A percentile compares a stretch with the other conserved stretches of the same genome.
These are phyloP conservation scores for Vigna unguiculata DNA, from an alignment of 306 rosid genomes.

Conservation along the genomic window DNA sequence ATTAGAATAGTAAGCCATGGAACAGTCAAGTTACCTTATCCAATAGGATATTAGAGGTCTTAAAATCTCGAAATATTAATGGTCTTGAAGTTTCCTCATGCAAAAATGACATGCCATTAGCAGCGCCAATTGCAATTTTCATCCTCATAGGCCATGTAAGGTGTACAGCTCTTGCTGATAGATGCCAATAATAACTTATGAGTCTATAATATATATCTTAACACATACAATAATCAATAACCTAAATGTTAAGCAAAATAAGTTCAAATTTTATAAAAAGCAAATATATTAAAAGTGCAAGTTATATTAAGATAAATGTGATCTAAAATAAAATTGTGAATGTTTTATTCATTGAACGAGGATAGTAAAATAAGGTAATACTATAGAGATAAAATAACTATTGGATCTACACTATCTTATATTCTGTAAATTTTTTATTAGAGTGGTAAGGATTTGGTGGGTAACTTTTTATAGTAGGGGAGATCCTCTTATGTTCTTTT, in stretches of 20 bases:
- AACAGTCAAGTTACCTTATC: conserved; percentile 53
- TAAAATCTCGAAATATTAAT: conserved; percentile 70
- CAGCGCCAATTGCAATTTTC: conserved; percentile 68
- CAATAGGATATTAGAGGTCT: conserved; percentile 66
- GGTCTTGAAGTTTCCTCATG: conserved; percentile 67
- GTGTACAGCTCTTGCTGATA: conserved; percentile 38
- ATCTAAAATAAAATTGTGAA: neutral
- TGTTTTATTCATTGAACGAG: neutral
- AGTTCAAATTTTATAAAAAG: neutral
- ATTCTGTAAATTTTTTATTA: too few relatives aligned
- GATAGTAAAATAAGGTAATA: neutral
- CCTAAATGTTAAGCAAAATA: neutral
- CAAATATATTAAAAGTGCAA: neutral
- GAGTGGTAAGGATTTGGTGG: too few relatives aligned
- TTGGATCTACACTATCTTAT: too few relatives aligned
- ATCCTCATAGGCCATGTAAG: conserved; percentile 71
- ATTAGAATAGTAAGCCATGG: neutral
- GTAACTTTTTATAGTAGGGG: too few relatives aligned
- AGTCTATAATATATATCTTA: neutral
- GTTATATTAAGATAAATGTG: neutral
- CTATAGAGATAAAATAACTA: too few relatives aligned
- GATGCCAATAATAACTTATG: neutral
- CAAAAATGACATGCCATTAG: conserved; percentile 74
- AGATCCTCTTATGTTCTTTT: too few relatives aligned
- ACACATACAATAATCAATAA: neutral